Percentiles rank a stretch among this genome's conserved stretches.
phyloP scores from a whole-genome alignment of 2,329 filamentous ascomycete species.

The Mollisia scopiformis region DNA sequence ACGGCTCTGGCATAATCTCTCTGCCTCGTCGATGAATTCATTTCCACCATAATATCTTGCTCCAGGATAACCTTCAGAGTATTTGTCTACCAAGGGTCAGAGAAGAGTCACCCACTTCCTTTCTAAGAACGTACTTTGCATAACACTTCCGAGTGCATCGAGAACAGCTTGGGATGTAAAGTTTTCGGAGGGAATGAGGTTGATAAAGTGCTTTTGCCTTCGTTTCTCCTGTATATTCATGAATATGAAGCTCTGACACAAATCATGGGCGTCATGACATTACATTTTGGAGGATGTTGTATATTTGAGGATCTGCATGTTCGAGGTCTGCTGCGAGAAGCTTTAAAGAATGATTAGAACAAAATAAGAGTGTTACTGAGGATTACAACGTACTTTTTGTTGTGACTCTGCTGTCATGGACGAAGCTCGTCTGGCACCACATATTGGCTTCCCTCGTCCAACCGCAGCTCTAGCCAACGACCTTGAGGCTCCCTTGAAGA shows the following conservation, averaged over 20 bases:
- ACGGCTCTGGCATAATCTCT: constrained; percentile 86
- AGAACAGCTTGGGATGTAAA: constrained; percentile 93
- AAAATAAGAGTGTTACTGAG: no score
- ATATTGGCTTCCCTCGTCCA: constrained; percentile 28
- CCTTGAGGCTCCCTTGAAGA: constrained; percentile 34
- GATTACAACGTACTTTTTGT: constrained; percentile 52
- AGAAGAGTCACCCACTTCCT: constrained; percentile 39
- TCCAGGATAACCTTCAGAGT: constrained; percentile 97
- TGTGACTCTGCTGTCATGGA: constrained; percentile 52
- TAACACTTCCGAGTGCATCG: constrained; percentile 88
- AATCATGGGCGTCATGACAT: not conserved
- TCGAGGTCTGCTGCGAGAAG: constrained; percentile 73
- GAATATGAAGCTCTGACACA: constrained; percentile 4
- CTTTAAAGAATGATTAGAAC: no score
- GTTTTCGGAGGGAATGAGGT: constrained; percentile 93
- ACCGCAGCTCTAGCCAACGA: constrained; percentile 26
- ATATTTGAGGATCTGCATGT: constrained; percentile 85
- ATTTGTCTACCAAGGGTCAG: constrained; percentile 71
- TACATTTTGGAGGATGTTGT: constrained; percentile 89
- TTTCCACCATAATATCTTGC: constrained; percentile 97
- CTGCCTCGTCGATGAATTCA: constrained; percentile 90
- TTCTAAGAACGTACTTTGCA: constrained; percentile 74
- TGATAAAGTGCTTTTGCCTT: constrained; percentile 97
- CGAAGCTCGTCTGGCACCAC: constrained; percentile 30
- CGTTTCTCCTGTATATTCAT: constrained; percentile 74